Conservation (phyloP, 139 green algal genomes). For the Haematococcus sp. region DNA sequence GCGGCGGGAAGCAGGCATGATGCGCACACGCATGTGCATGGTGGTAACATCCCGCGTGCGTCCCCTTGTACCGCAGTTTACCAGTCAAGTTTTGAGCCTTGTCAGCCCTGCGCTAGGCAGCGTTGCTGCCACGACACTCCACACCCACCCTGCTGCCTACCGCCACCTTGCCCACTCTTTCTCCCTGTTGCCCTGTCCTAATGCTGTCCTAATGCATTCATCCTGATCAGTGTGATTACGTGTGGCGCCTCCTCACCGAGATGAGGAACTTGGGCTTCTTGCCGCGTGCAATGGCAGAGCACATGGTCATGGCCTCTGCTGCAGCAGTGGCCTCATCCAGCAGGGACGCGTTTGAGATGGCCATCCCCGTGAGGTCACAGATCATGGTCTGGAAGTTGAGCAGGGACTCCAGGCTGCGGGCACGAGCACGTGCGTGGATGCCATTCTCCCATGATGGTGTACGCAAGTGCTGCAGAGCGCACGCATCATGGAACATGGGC, state of each 20-base stretch:
- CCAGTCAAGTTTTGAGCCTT: too few relatives aligned
- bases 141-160: too few relatives aligned
- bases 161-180: too few relatives aligned
- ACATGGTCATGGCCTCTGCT: slow-evolving; percentile 99
- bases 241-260: slow-evolving; percentile 59
- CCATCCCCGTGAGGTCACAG: slow-evolving; percentile 92
- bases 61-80: too few relatives aligned
- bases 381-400: slow-evolving; percentile 99
- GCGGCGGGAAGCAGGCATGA: slow-evolving; percentile 4
- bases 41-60: too few relatives aligned
- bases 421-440: neutral
- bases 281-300: slow-evolving; percentile 81
- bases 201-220: too few relatives aligned
- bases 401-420: slow-evolving; percentile 89
- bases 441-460: neutral
- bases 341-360: slow-evolving; percentile 92
- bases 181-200: too few relatives aligned
- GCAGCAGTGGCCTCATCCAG: slow-evolving; percentile 98
- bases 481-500: neutral
- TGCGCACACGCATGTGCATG: neutral
- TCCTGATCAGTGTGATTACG: too few relatives aligned
- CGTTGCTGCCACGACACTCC: too few relatives aligned
- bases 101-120: too few relatives aligned
- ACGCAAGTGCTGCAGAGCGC: neutral
- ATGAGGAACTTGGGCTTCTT: slow-evolving; percentile 99